These are phyloP conservation scores for Vigna nakashimae DNA, from an alignment of 306 rosid species.

Conservation along the genomic window DNA sequence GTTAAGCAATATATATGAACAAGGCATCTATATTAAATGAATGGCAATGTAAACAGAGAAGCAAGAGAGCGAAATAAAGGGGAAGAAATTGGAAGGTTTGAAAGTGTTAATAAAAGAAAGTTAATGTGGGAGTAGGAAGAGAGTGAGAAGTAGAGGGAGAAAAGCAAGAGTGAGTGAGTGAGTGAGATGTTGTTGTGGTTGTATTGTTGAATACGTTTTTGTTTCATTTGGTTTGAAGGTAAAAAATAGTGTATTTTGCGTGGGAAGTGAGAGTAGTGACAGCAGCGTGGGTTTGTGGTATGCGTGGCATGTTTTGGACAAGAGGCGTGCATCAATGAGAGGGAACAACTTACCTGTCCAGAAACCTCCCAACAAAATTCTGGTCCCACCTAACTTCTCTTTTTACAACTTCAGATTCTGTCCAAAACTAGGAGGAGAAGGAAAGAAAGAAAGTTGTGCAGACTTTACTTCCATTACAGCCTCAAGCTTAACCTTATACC, in stretches of 20 bases:
- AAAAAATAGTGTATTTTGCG: slow-evolving; percentile 37
- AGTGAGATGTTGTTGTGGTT: not conserved
- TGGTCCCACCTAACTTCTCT: slow-evolving; percentile 38
- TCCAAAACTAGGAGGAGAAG: too few relatives aligned
- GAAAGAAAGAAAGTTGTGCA: not conserved
- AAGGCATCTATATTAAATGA: too few relatives aligned
- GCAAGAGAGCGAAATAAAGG: not conserved
- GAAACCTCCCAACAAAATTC: slow-evolving; percentile 45
- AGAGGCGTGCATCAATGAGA: slow-evolving; percentile 47
- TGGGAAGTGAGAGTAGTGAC: slow-evolving; percentile 51
- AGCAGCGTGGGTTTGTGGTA: not conserved
- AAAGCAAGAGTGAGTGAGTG: too few relatives aligned
- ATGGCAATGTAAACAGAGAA: too few relatives aligned
- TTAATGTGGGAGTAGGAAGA: not conserved
- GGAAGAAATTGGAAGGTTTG: not conserved
- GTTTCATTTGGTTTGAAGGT: slow-evolving; percentile 25
- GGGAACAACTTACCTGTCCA: slow-evolving; percentile 54
- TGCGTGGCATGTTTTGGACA: slow-evolving; percentile 45
- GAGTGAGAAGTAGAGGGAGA: too few relatives aligned
- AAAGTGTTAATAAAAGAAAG: not conserved
- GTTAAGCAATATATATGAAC: too few relatives aligned
- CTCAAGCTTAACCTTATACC: too few relatives aligned
- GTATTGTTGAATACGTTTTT: slow-evolving; percentile 29
- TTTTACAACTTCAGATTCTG: slow-evolving; percentile 35
- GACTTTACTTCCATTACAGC: slow-evolving; percentile 46